Evolutionary conservation across 176 grass and related monocot genomes (phyloP).

Genomic region (Phoenix dactylifera): DNA sequence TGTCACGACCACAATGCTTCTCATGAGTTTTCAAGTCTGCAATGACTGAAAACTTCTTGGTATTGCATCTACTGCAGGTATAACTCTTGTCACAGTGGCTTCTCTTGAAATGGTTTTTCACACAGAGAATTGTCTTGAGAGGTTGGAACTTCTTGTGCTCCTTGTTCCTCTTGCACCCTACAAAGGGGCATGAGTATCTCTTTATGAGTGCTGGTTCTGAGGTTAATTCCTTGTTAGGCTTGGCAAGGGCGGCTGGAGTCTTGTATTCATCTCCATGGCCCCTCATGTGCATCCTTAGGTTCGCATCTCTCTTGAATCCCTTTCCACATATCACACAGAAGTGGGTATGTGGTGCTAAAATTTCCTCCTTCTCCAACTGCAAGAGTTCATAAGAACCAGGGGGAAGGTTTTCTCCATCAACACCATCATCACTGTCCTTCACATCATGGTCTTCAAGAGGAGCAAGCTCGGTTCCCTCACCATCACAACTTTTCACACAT

Average conservation of each 20-base stretch:
- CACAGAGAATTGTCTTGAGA: conserved; percentile 81
- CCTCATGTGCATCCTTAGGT: conserved; percentile 94
- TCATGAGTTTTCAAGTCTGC: conserved; percentile 84
- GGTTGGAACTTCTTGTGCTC: conserved; percentile 93
- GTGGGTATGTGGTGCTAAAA: conserved; percentile 85
- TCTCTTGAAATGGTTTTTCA: conserved; percentile 93
- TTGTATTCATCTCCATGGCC: conserved; percentile 93
- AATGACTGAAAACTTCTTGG: conserved; percentile 82
- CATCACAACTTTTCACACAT: conserved; percentile 34
- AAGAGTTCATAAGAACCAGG: conserved; percentile 82
- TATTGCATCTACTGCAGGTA: conserved; percentile 75
- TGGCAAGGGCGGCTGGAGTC: conserved; percentile 73
- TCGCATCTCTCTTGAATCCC: conserved; percentile 94
- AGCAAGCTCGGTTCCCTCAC: conserved; percentile 32
- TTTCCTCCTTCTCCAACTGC: conserved; percentile 86
- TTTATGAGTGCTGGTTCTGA: conserved; percentile 45
- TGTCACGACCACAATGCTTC: conserved; percentile 78
- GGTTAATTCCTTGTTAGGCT: conserved; percentile 44
- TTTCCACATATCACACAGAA: conserved; percentile 90
- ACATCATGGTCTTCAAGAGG: conserved; percentile 67
- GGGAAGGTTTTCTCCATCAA: conserved; percentile 67
- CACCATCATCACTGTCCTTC: conserved; percentile 81
- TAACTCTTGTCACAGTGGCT: conserved; percentile 97
- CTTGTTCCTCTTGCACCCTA: conserved; percentile 86
- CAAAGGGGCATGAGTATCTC: conserved; percentile 84